Base-by-base conservation (phyloP, 2,329 filamentous ascomycete genomes). In the Chaetomium sp. region DNA sequence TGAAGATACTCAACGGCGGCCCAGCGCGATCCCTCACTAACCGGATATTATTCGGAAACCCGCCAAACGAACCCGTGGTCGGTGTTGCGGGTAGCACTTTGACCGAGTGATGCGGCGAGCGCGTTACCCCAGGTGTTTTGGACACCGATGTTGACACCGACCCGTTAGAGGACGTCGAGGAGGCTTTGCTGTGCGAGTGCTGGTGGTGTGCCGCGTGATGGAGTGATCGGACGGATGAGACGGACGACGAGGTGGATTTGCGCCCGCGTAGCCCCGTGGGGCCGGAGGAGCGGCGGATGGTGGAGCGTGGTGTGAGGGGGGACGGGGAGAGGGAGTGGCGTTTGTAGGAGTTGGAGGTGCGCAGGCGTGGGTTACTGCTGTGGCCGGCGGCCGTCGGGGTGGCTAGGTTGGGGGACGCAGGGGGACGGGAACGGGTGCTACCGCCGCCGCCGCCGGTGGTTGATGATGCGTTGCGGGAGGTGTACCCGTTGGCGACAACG, bases 41-140 rank as follows among this genome's bases (percentile, higher is more conserved):
- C 2, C 92, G 86, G 57, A 96, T 88, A 62, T 91, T 95, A 51
- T 85, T 88, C 0, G 92, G 91, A 65, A 97, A 95, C 1, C 44
- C 49, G 6, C 49, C 37, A 6, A 55, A 55, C 0, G 12, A 75
- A 12, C 78, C 76, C 2, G 80, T 74, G 0, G 87, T 91, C 0
- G 92, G 92, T 0, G 91, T 96, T 0, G 89, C 89, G 1, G 94
- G 92, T 2, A 97, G 82, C n/a, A 97, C 88, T 72, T 97, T 97
- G 65, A 97, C 87, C 0, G 89, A 95, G 62, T 89, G 83, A 68
- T 96, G 91, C 1, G 94, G 92, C 3, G 87, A 91, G 32, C 88
- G 84, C 11, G 81, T 80, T 38, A 80, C 73, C 44, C 79, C 74
- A 1, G 82, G 84, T 12, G 82, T 86, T 66, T 85, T 87, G 38